A percentile compares a stretch with the other conserved stretches of the same genome.
These are phyloP conservation scores for Apophysomyces trapeziformis DNA, from an alignment of 371 early-diverging fungal genomes.

Conservation along the genomic window DNA sequence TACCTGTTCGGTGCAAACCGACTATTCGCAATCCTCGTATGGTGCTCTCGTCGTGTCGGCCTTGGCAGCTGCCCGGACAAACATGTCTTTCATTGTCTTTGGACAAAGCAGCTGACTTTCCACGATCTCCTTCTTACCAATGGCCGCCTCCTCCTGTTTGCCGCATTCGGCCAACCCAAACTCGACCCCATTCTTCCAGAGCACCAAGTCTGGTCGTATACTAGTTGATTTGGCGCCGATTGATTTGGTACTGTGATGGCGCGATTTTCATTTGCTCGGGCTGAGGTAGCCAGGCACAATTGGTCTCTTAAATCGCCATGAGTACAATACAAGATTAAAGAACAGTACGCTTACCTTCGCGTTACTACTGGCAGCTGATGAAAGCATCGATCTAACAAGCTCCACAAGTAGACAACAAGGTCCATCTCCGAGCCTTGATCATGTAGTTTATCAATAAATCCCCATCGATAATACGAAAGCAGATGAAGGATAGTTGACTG, in stretches of 20 bases:
- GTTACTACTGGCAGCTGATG: not conserved
- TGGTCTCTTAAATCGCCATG: not conserved
- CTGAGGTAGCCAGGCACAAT: not conserved
- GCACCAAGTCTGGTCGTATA: not conserved
- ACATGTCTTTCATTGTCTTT: conserved; percentile 22
- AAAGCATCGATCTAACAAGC: conserved; percentile 15
- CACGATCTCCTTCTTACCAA: conserved; percentile 5
- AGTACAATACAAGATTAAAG: not conserved
- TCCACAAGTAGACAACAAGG: conserved; percentile 4
- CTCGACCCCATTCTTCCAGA: conserved; percentile 14
- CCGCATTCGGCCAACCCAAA: conserved; percentile 1
- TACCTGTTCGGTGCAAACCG: too few species aligned
- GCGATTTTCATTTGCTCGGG: not conserved
- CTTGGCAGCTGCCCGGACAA: not conserved
- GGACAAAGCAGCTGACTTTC: conserved; percentile 8
- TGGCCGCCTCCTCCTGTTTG: not conserved
- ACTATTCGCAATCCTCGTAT: too few species aligned
- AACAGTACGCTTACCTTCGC: not conserved
- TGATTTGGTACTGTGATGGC: not conserved
- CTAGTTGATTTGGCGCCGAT: not conserved
- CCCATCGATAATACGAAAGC: too few species aligned
- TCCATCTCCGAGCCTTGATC: conserved; percentile 9
- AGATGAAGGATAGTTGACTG: too few species aligned
- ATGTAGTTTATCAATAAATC: too few species aligned
- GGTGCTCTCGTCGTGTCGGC: not conserved